phyloP scores from a whole-genome alignment of 176 grass and related monocot species.

The Juncus inflexus region DNA sequence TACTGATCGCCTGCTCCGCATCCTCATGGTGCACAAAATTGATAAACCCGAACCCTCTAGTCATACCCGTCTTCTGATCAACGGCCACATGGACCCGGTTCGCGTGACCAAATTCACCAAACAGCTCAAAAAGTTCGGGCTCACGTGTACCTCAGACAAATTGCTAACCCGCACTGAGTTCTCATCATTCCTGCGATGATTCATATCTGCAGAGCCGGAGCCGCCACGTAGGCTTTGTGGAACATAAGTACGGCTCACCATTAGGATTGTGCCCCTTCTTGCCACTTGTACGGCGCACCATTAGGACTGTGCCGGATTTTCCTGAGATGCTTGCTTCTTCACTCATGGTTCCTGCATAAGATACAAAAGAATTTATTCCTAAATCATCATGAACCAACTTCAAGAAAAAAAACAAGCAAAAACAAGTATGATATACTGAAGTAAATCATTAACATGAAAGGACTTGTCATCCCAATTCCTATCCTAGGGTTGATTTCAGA shows the following conservation, averaged over 20 bases:
- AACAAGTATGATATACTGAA: no score
- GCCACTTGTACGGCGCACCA: conserved; percentile 69
- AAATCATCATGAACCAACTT: no score
- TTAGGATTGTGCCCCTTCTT: conserved; percentile 88
- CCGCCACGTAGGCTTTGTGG: no score
- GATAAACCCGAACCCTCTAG: conserved; percentile 45
- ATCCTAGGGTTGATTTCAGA: background rate
- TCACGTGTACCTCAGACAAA: conserved; percentile 51
- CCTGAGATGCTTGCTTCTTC: conserved; percentile 48
- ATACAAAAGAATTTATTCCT: no score
- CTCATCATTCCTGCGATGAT: no score
- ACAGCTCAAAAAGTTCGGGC: conserved; percentile 43
- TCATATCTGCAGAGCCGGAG: no score
- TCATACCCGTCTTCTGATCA: conserved; percentile 45
- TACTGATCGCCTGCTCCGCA: conserved; percentile 48
- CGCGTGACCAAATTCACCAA: conserved; percentile 40
- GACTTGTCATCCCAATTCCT: no score
- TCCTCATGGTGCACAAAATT: conserved; percentile 50
- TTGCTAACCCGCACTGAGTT: conserved; percentile 52
- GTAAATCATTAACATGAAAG: no score
- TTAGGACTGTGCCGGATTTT: conserved; percentile 58
- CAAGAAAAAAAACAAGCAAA: no score
- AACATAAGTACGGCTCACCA: no score
- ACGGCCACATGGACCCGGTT: conserved; percentile 48
- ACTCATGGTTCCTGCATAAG: conserved; percentile 45